Evolutionary conservation across 495 filamentous ascomycete genomes (phyloP).

Genomic region (Tuber magnatum): DNA sequence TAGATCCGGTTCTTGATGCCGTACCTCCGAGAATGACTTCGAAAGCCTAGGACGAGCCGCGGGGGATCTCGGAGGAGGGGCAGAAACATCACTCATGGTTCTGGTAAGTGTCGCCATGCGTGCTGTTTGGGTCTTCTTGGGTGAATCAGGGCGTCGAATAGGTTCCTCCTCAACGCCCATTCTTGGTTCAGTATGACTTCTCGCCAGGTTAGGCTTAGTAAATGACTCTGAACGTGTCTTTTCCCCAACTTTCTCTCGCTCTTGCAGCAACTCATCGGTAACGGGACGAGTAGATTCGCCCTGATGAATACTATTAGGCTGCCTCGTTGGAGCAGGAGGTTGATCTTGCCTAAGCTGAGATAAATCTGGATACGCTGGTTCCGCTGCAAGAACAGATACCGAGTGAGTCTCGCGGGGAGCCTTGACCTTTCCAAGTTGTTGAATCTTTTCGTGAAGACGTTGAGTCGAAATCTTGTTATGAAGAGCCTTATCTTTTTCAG

Average conservation of each 20-base stretch:
- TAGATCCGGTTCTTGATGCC: neutral
- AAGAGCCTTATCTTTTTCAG: slow-evolving; percentile 37
- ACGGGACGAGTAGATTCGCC: slow-evolving; percentile 14
- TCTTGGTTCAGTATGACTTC: neutral
- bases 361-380: slow-evolving; percentile 54
- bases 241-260: slow-evolving; percentile 38
- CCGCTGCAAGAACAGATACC: slow-evolving; percentile 22
- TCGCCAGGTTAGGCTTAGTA: neutral
- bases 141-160: neutral
- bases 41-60: neutral
- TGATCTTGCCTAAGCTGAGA: slow-evolving; percentile 44
- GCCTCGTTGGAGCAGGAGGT: slow-evolving; percentile 34
- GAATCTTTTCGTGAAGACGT: slow-evolving; percentile 83
- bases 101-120: neutral
- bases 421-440: slow-evolving; percentile 70
- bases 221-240: slow-evolving; percentile 43
- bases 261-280: neutral
- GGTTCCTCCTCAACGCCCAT: neutral
- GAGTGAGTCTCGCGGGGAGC: slow-evolving; percentile 34
- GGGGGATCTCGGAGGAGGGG: neutral
- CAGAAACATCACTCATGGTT: neutral
- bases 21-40: neutral
- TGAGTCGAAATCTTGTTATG: slow-evolving; percentile 90
- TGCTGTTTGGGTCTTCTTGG: slow-evolving; percentile 3
- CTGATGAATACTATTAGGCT: slow-evolving; percentile 39